Conservation (phyloP, 805 yeast genomes). For the Metschnikowia henanensis region DNA sequence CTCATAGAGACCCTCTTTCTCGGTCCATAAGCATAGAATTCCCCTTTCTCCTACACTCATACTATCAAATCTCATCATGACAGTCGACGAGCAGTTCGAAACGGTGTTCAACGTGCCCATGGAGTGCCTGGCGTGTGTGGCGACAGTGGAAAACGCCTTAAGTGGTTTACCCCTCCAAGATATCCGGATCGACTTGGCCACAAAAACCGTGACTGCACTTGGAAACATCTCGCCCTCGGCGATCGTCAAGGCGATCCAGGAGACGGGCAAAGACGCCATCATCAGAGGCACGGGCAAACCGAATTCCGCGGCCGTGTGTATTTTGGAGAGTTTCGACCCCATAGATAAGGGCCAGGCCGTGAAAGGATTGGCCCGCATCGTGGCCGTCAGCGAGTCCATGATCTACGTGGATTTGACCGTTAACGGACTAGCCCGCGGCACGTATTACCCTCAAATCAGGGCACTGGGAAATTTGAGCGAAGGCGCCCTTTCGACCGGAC, state of each 20-base stretch:
- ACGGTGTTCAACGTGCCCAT: conserved; percentile 86
- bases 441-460: conserved; percentile 69
- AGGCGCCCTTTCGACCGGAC: conserved; percentile 71
- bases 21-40: too few species aligned
- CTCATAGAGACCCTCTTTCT: too few species aligned
- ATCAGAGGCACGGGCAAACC: conserved; percentile 89
- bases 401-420: conserved; percentile 74
- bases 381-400: conserved; percentile 56
- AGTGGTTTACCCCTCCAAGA: conserved; percentile 50
- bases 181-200: conserved; percentile 55
- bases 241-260: conserved; percentile 66
- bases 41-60: too few species aligned
- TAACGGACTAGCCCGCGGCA: conserved; percentile 66
- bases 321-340: conserved; percentile 68
- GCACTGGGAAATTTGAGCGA: conserved; percentile 72
- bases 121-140: conserved; percentile 74
- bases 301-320: conserved; percentile 88
- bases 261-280: conserved; percentile 84
- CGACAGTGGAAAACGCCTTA: conserved; percentile 56
- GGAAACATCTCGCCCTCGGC: conserved; percentile 78
- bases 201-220: conserved; percentile 62
- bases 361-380: conserved; percentile 85
- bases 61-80: too few species aligned
- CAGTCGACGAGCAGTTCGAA: conserved; percentile 38
- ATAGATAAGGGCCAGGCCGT: conserved; percentile 56